Evolutionary conservation across 495 filamentous ascomycete species (phyloP), one percentile per base, ranked within the genome.

Genomic region (Neurospora sp.): DNA sequence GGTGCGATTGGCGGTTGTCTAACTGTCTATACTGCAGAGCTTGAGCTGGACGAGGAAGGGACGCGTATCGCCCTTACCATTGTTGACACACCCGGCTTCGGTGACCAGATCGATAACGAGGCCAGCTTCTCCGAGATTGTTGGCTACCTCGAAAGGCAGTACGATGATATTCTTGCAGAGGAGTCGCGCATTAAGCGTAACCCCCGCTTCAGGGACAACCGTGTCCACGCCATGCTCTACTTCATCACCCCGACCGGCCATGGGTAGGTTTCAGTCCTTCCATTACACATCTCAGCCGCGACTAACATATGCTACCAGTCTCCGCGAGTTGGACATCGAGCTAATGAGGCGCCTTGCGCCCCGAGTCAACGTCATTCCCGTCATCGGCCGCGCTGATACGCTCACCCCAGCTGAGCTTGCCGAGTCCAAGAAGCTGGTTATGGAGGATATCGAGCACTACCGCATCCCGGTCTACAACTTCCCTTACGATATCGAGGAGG

Each of bases 111-210:
- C 80, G 96, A 99, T 86, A 99, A 99, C 80, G 96, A 99, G 87
- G 93, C 95, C 76, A 97, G 93, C 87, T 99, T 99, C 82, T 90
- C 90, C 69, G 96, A 98, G 83, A 99, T 99, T 80, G 93, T 96
- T 69, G 96, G 94, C 75, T 98, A 96, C 83, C 91, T 99, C 71
- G 96, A 99, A 86, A 89, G 95, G 83, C 95, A 98, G 89, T 98
- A 98, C 85, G 96, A 99, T 85, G 94, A 98, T 79, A 98, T 99
- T 84, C 88, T 99, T 71, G 96, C 96, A 45, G 94, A 97, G 86
- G 96, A 99, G 85, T 98, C 96, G 77, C 94, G 96, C 87, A 99
- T 99, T 86, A 99, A 99, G 91, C 96, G 96, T 92, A 99, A 99
- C 85, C 96, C 96, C 72, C 90, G 96, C 78, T 99, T 99, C 89